Base-by-base conservation (phyloP, 164 flowering plant genomes). In the Echeveria elegans region DNA sequence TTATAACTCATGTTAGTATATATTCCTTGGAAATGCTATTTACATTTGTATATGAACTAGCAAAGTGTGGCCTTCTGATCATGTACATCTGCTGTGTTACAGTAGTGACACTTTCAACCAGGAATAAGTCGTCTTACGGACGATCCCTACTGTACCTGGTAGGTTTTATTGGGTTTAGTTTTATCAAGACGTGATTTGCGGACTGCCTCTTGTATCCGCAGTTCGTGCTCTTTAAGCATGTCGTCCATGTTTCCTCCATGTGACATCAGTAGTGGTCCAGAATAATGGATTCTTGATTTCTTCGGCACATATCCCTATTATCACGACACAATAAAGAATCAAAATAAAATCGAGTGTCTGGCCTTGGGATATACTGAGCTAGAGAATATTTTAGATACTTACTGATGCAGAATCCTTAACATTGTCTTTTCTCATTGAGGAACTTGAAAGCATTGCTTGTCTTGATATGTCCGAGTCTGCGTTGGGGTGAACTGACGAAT, bases 151-250 rank as follows among this genome's bases (percentile, higher is more conserved):
- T 15, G 47, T 11, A 43, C 31, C 14, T 53, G 26, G 34, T 10
- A 12, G 26, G 53, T 67, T 58, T 74, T 75, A 74, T 75, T 77
- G 64, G 73, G 72, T 80, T 73, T 80, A 21, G 69, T 76, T 73
- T 81, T 92, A 67, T 86, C 93, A 31, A 77, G 68, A 6, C 88
- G 89, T 28, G 98, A 87, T 78, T 87, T 90, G 7, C 98, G 88
- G 4, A 90, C 96, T 59, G 97, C 98, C 50, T 85, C 80, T 73
- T 90, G 97, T 70, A 93, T 88, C 72, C 87, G 92, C 75, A 88
- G 83, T 72, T 93, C 98, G 48, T 90, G 97, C 77, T 90, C 94
- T 78, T 77, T 90, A 11, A 93, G 86, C 86, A 93, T 84, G 36
- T 93, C 98, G 4, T 93, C 98, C 19, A 90, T 69, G 83, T 86